Percentiles rank a stretch among this genome's conserved stretches.
phyloP scores from a whole-genome alignment of 257 asterid species.

The Penstemon barbatus region DNA sequence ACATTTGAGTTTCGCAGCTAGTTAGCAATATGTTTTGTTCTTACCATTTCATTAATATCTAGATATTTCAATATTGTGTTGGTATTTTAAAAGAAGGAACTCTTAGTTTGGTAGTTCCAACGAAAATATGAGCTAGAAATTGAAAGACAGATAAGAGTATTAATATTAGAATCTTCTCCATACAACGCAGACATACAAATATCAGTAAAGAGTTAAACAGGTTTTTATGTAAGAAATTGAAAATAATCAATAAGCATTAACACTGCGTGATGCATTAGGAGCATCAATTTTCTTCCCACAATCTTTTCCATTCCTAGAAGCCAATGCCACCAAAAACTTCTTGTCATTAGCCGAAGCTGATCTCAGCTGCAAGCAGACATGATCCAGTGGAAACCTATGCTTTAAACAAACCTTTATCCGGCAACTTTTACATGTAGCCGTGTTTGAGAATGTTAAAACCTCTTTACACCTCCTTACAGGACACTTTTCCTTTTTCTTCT shows the following conservation, averaged over 20 bases:
- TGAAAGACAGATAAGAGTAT: no score
- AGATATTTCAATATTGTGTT: no score
- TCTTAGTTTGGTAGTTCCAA: no score
- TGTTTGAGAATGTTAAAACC: conserved; percentile 82
- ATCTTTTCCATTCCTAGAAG: conserved; percentile 58
- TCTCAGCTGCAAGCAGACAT: conserved; percentile 44
- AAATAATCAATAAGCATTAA: conserved; percentile 48
- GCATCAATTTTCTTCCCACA: conserved; percentile 48
- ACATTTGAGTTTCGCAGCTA: no score
- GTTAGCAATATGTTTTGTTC: no score
- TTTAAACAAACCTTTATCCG: conserved; percentile 65
- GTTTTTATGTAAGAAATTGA: no score
- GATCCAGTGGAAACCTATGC: conserved; percentile 86
- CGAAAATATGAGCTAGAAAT: no score
- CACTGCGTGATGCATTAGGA: conserved; percentile 35
- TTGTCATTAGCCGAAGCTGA: conserved; percentile 10
- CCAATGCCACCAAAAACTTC: conserved; percentile 61
- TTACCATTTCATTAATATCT: no score
- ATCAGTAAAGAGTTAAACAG: no score
- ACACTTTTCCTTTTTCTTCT: conserved; percentile 70
- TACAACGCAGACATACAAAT: no score
- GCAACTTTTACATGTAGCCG: conserved; percentile 64
- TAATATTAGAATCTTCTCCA: no score
- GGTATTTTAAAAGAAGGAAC: no score
- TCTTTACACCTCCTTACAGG: conserved; percentile 71